phyloP scores from a whole-genome alignment of 352 stramenopile species.

The Phytophthora megakarya region DNA sequence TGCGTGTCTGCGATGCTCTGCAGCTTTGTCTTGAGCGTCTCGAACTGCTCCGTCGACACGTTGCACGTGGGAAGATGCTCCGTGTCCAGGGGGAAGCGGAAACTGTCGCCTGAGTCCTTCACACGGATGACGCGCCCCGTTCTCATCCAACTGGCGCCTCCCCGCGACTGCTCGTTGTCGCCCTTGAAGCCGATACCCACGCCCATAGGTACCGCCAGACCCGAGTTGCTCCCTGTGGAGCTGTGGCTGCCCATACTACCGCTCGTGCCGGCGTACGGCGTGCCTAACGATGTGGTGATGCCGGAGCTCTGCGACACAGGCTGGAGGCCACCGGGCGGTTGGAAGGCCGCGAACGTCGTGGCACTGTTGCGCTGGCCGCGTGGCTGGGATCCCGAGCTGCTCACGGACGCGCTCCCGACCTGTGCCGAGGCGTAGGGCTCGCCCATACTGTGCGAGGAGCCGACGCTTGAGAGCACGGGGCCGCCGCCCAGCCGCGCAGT shows the following conservation, averaged over 20 bases:
- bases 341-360: constrained; percentile 45
- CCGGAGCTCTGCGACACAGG: constrained; percentile 19
- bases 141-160: constrained; percentile 67
- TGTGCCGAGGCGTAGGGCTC: constrained; percentile 26
- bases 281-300: constrained; percentile 17
- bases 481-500: constrained; percentile 31
- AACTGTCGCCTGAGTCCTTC: constrained; percentile 73
- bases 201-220: constrained; percentile 32
- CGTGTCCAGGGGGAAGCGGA: constrained; percentile 69
- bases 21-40: constrained; percentile 37
- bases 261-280: constrained; percentile 32
- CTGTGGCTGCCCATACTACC: constrained; percentile 36
- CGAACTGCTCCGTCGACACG: constrained; percentile 40
- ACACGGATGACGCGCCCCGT: constrained; percentile 72
- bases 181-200: constrained; percentile 33
- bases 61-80: constrained; percentile 57
- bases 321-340: constrained; percentile 34
- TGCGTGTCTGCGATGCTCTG: constrained; percentile 44
- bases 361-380: constrained; percentile 44
- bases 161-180: constrained; percentile 44
- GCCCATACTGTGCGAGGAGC: constrained; percentile 20
- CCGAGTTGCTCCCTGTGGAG: constrained; percentile 30
- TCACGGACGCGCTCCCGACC: constrained; percentile 7
- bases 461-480: constrained; percentile 19
- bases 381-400: constrained; percentile 22